Evolutionary conservation across 169 alveolate genomes (phyloP), one percentile per base, ranked within the genome.

Genomic region (Fabrea salina): DNA sequence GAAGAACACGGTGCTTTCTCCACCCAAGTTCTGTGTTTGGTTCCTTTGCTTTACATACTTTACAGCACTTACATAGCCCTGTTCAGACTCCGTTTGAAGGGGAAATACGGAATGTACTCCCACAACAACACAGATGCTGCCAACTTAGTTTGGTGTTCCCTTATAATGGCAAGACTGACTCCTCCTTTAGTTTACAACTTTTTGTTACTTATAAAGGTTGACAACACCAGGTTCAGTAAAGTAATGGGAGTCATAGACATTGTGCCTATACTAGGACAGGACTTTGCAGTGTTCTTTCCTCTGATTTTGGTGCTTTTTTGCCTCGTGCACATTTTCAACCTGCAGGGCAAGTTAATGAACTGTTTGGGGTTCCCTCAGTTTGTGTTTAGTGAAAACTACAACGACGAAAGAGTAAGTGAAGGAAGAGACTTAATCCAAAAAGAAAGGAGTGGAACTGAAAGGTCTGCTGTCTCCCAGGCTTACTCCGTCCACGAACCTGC

Each of bases 181-280:
- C 80, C 91, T 27, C 87, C 93, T 0, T 35, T 84, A 11, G 49
- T 80, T 22, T 84, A 71, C 35, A 87, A 87, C 44, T 87, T 82
- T 56, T 53, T 83, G 44, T 53, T 75, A 7, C 16, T 87, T 13
- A 27, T 56, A 16, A 59, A 81, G n/a, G 82, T 66, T 13, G 32
- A 43, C 51, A 39, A 37, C 40, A 66, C 86, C 3, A 54, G 74
- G 6, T 79, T 87, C 68, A 68, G 75, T 33, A 57, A 51, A 19
- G 81, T 87, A 59, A 61, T 84, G 61, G 86, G 84, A 25, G 75
- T 54, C 53, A 80, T 86, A 80, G 72, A 81, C 19, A 50, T 61
- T 5, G 83, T 85, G 32, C 92, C 92, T 25, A 25, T 83, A 16
- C 53, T 86, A 13, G 93, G 93, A 49, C 40, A 54, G 4, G 44